A percentile compares a stretch with the other conserved stretches of the same genome.
phyloP scores from a whole-genome alignment of 805 yeast genomes.

The Candida montana region DNA sequence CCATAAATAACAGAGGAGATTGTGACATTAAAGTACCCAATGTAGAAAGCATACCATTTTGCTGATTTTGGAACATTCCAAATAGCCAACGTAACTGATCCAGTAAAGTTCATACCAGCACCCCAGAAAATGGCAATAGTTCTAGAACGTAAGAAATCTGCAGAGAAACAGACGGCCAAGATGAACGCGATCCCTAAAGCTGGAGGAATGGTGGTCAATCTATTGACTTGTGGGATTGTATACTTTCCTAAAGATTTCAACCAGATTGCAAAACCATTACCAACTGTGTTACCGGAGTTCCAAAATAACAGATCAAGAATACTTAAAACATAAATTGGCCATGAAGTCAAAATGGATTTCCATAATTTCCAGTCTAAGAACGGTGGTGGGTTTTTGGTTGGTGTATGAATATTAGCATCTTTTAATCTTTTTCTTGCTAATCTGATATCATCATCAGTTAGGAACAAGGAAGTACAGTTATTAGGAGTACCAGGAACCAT shows the following conservation, averaged over 20 bases:
- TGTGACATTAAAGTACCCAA: slow-evolving; percentile 15
- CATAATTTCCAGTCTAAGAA: slow-evolving; percentile 43
- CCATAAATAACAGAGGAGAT: slow-evolving; percentile 30
- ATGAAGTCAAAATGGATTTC: slow-evolving; percentile 45
- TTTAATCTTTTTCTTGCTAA: slow-evolving; percentile 42
- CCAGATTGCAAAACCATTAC: slow-evolving; percentile 42
- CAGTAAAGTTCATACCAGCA: slow-evolving; percentile 38
- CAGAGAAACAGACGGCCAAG: slow-evolving; percentile 7
- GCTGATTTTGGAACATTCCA: slow-evolving; percentile 47
- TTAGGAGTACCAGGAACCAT: slow-evolving; percentile 64
- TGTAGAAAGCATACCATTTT: slow-evolving; percentile 48
- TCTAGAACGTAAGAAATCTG: slow-evolving; percentile 35
- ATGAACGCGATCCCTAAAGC: slow-evolving; percentile 20
- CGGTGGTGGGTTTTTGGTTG: slow-evolving; percentile 21
- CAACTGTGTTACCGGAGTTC: slow-evolving; percentile 43
- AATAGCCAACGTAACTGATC: slow-evolving; percentile 41
- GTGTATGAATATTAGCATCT: slow-evolving; percentile 28
- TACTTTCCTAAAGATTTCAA: slow-evolving; percentile 37
- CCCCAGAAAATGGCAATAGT: slow-evolving; percentile 40
- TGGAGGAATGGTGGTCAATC: slow-evolving; percentile 25
- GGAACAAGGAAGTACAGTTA: slow-evolving; percentile 44
- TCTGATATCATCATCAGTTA: slow-evolving; percentile 52
- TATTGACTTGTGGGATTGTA: slow-evolving; percentile 33
- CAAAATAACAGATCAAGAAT: slow-evolving; percentile 48
- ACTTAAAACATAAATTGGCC: slow-evolving; percentile 48